These are phyloP conservation scores for Poa annua DNA, from an alignment of 176 grass and related monocot species.

Conservation along the genomic window DNA sequence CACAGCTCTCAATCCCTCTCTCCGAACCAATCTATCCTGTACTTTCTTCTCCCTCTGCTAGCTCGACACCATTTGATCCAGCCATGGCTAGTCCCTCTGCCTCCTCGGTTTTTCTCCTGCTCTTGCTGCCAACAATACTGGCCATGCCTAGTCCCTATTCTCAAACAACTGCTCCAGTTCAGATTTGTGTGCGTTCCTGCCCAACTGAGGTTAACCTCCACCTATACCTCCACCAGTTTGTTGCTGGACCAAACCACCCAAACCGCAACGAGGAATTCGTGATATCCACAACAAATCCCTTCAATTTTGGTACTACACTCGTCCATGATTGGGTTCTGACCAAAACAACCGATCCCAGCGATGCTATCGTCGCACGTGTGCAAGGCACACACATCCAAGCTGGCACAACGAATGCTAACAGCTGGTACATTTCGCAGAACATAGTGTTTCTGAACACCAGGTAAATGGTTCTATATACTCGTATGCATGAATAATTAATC, in stretches of 20 bases:
- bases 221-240: not conserved
- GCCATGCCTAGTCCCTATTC: not conserved
- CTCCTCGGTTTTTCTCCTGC: not conserved
- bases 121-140: conserved; percentile 8
- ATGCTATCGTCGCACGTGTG: not conserved
- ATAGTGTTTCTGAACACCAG: not conserved
- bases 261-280: conserved; percentile 2
- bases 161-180: no score
- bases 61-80: not conserved
- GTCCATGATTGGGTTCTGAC: not conserved
- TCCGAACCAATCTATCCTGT: not conserved
- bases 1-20: not conserved
- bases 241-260: not conserved
- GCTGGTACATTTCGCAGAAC: conserved; percentile 15
- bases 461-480: not conserved
- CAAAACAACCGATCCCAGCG: not conserved
- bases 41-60: not conserved
- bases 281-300: not conserved
- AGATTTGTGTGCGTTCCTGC: no score
- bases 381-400: conserved; percentile 21
- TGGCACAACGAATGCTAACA: not conserved
- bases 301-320: not conserved
- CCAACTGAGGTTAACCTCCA: not conserved
- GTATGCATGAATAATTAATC: no score
- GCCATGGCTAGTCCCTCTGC: not conserved